phyloP scores from a whole-genome alignment of 805 yeast species.

The Yarrowia sp. region DNA sequence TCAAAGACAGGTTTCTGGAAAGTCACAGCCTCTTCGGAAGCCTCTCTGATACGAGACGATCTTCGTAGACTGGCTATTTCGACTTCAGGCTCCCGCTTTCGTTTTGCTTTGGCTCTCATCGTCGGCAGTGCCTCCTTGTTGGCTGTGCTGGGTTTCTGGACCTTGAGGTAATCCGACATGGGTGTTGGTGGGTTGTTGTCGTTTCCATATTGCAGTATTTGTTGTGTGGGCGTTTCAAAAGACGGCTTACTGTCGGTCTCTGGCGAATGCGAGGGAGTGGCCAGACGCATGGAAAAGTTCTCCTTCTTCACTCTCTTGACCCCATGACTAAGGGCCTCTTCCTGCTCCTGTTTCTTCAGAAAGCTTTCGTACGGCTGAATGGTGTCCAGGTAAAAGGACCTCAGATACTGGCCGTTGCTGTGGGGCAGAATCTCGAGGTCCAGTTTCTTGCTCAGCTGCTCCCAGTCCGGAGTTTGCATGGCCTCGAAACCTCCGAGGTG shows the following conservation, averaged over 20 bases:
- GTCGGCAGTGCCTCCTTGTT: background rate
- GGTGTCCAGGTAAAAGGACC: constrained; percentile 13
- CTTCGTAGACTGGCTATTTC: constrained; percentile 13
- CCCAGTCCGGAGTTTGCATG: constrained; percentile 11
- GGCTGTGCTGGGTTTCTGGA: constrained; percentile 1
- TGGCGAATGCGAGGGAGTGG: constrained; percentile 11
- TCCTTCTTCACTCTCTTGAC: background rate
- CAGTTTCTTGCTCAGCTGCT: background rate
- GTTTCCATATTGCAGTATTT: background rate
- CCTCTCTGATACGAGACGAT: constrained; percentile 3
- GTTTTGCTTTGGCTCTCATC: background rate
- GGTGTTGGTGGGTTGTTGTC: constrained; percentile 9
- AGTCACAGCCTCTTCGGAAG: constrained; percentile 1
- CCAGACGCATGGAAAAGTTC: constrained; percentile 12
- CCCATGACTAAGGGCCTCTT: background rate
- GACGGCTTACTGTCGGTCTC: background rate
- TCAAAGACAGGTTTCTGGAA: background rate
- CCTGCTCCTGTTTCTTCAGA: constrained; percentile 24
- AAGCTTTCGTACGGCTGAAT: constrained; percentile 35
- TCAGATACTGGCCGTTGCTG: constrained; percentile 4
- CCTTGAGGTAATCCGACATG: constrained; percentile 19
- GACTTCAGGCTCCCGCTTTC: constrained; percentile 13
- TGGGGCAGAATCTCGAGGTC: constrained; percentile 16
- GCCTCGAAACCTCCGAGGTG: constrained; percentile 28
- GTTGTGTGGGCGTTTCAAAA: constrained; percentile 3